phyloP scores from a whole-genome alignment of 441 rosid genomes.

The Adansonia grandidieri region DNA sequence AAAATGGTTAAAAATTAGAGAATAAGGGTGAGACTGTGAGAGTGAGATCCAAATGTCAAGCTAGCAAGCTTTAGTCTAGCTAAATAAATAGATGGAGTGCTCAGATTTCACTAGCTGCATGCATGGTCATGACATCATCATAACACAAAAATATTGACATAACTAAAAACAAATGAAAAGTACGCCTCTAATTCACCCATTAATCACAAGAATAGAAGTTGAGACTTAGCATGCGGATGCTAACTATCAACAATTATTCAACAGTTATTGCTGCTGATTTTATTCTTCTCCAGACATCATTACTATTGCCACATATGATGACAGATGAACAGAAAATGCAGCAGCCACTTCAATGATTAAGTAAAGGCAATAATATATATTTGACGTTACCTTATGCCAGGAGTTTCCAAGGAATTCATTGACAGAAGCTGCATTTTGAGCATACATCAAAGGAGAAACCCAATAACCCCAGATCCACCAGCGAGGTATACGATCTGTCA shows the following conservation, averaged over 20 bases:
- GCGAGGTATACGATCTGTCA: conserved; percentile 79
- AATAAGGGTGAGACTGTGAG: not conserved
- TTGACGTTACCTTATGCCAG: conserved; percentile 74
- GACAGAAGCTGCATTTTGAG: conserved; percentile 96
- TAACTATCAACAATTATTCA: conserved; percentile 6
- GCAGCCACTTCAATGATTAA: conserved; percentile 14
- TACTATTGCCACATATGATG: not conserved
- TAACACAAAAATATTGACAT: not conserved
- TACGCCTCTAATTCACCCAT: not conserved
- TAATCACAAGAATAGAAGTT: not conserved
- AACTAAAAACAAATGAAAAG: not conserved
- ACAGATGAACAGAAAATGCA: conserved; percentile 5
- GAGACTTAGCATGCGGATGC: not conserved
- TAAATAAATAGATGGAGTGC: not conserved
- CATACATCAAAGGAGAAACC: conserved; percentile 94
- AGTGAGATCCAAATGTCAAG: not conserved
- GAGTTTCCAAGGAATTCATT: conserved; percentile 93
- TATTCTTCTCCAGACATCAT: conserved; percentile 14
- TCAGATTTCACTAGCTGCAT: not conserved
- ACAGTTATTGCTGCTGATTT: conserved; percentile 1
- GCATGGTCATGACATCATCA: conserved; percentile 24
- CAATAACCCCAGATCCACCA: conserved; percentile 99
- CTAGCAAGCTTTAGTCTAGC: not conserved
- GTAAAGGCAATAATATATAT: not conserved
- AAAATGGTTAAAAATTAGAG: not conserved